Base-by-base conservation (phyloP, 768 basidiomycete genomes). In the Termitomyces sp. region DNA sequence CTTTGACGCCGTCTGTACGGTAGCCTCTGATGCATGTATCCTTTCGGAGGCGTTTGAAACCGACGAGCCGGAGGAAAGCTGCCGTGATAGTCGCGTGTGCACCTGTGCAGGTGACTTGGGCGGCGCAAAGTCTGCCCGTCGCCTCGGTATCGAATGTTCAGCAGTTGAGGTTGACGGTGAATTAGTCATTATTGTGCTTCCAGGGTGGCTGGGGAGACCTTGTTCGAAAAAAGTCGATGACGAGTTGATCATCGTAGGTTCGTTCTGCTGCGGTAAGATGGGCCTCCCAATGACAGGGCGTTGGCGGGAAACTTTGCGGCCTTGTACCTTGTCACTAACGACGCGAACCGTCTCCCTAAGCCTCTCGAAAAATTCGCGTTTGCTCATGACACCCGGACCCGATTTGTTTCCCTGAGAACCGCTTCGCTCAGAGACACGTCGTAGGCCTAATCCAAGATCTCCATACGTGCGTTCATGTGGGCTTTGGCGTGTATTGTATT, bases 91-190 rank as follows among this genome's bases (percentile, higher is more conserved):
- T 50, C 66, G 61, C 16, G 70, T 64, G 51, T 77, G 77, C 48
- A 72, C 79, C 65, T 69, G 73, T 54, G 66, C 73, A 60, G 73
- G 77, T n/a, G 76, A 69, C 63, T 75, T 76, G 7, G 85, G 82
- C n/a, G 82, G 81, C 10, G 75, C 83, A 65, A 90, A 90, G 70
- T 90, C 89, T 0, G 84, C 78, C 58, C 88, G 77, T 48, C 86
- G 75, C 41, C 82, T 77, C 25, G 87, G 88, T 54, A 87, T 84
- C 5, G 87, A 89, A 50, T 81, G 77, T 21, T 77, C 80, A 21
- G 75, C 85, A 0, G 84, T 87, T 35, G 87, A 89, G 21, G 77
- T 77, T 10, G 87, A 87, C 7, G 86, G 86, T 2, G 87, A 87
- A 34, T 76, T 77, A 2, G 80, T 79, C 43, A 81, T 75, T 48